Base-by-base conservation (phyloP, 805 yeast species). In the Naumovozyma castellii region DNA sequence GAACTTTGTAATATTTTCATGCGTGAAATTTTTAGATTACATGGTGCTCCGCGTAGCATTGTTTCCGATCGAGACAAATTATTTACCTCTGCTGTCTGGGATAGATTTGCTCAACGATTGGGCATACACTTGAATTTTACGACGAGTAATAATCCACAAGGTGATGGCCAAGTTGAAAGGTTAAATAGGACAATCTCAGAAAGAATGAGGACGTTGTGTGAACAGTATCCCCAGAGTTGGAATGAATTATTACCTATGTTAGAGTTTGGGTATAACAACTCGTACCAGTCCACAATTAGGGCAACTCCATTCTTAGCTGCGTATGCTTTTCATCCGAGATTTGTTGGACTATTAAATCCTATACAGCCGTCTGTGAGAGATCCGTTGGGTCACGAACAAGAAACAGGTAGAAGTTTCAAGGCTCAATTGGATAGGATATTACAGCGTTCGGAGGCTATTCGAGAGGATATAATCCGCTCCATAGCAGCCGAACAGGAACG, bases 31-130 rank as follows among this genome's bases (percentile, higher is more conserved):
- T n/a, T n/a, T n/a, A n/a, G n/a, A 15, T 3, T 14, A 1, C 35
- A 37, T 25, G 35, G 35, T 13, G n/a, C 20, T 15, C 35, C 35
- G 3, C 31, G 32, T 5, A 35, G 20, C 14, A 32, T 37, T 2
- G 27, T 37, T 3, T 18, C 31, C 1, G 39, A 32, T n/a, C 6
- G 30, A 31, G 39, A 37, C 14, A 34, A 3, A 14, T 3, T 34
- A 19, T 34, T 34, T 19, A 20, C 18, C 27, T 31, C 18, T 6
- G 9, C 5, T 15, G 32, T n/a, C n/a, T 35, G 18, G n/a, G 14
- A 3, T 14, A 22, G 38, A 15, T n/a, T 35, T 20, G n/a, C n/a
- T 2, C 19, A 35, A 35, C 16, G 38, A 20, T 18, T 35, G 9
- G 5, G 31, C 9, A 22, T 35, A 2, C 12, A 18, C 2, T n/a